Percentiles rank a stretch among this genome's conserved stretches.
phyloP scores from a whole-genome alignment of 768 basidiomycete species.

The Boletellus ananiceps region DNA sequence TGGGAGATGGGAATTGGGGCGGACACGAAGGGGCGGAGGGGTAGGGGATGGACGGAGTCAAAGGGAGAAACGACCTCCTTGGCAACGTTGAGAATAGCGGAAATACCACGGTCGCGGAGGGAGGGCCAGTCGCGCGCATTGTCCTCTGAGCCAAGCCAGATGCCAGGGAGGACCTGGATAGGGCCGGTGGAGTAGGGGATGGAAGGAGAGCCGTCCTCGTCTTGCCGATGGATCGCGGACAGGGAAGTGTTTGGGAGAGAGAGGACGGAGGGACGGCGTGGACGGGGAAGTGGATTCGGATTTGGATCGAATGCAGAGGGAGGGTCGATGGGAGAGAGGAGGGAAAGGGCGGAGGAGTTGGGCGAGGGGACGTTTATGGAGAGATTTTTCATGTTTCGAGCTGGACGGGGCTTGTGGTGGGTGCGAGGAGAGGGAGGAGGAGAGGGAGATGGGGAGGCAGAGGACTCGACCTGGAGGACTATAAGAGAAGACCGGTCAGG shows the following conservation, averaged over 20 bases:
- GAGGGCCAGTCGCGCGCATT: conserved; percentile 80
- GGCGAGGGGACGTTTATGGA: conserved; percentile 65
- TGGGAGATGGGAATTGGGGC: conserved; percentile 55
- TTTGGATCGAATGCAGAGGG: conserved; percentile 32
- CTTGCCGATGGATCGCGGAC: conserved; percentile 56
- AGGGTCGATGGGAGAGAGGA: conserved; percentile 33
- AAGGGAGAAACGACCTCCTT: conserved; percentile 83
- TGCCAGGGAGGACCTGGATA: conserved; percentile 74
- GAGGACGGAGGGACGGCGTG: conserved; percentile 63
- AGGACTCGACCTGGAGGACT: conserved; percentile 39
- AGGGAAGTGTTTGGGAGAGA: conserved; percentile 59
- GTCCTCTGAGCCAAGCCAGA: conserved; percentile 91
- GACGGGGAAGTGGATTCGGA: conserved; percentile 33
- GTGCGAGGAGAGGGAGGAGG: conserved; percentile 52
- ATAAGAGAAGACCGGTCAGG: conserved; percentile 46
- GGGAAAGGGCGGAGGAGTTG: conserved; percentile 52
- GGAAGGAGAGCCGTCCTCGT: conserved; percentile 56
- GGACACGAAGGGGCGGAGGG: conserved; percentile 60
- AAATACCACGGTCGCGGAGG: conserved; percentile 68
- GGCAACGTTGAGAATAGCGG: conserved; percentile 84
- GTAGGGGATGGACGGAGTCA: conserved; percentile 43
- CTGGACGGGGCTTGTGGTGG: conserved; percentile 30
- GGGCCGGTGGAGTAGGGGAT: conserved; percentile 80
- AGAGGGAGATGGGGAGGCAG: conserved; percentile 45
- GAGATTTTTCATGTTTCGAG: conserved; percentile 72